Conservation (phyloP, 2,329 filamentous ascomycete species). For the Penicillium brevicompactum region DNA sequence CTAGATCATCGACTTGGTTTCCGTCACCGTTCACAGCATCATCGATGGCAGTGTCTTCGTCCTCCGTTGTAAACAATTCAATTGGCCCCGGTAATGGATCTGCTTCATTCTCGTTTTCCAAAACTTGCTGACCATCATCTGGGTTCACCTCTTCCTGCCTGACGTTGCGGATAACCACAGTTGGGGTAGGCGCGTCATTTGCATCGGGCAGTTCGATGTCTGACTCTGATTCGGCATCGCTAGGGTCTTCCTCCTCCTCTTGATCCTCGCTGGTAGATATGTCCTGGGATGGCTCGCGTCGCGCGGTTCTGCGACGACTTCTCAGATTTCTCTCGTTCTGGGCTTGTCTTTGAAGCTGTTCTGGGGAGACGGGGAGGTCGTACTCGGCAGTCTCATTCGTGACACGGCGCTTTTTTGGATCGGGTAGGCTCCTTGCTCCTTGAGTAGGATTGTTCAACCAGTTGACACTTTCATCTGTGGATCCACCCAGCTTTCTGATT, state of each 20-base stretch:
- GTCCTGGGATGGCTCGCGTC: background rate
- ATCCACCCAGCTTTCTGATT: conserved; percentile 1
- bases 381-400: conserved; percentile 1
- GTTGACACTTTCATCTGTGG: conserved; percentile 9
- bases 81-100: background rate
- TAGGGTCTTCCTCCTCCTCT: background rate
- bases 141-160: background rate
- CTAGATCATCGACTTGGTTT: background rate
- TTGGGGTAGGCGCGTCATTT: background rate
- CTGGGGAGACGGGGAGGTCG: conserved; percentile 11
- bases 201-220: background rate
- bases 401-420: conserved; percentile 6
- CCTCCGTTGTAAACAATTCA: too few species aligned
- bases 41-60: too few species aligned
- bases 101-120: background rate
- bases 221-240: background rate
- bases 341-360: background rate
- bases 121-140: background rate
- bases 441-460: conserved; percentile 5
- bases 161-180: background rate
- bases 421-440: background rate
- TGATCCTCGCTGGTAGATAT: background rate
- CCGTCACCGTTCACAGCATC: too few species aligned
- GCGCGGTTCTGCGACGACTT: background rate
- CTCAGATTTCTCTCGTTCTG: conserved; percentile 1